Conservation (phyloP, 345 rosid genomes). For the thale cress (Arabidopsis thaliana) region DNA sequence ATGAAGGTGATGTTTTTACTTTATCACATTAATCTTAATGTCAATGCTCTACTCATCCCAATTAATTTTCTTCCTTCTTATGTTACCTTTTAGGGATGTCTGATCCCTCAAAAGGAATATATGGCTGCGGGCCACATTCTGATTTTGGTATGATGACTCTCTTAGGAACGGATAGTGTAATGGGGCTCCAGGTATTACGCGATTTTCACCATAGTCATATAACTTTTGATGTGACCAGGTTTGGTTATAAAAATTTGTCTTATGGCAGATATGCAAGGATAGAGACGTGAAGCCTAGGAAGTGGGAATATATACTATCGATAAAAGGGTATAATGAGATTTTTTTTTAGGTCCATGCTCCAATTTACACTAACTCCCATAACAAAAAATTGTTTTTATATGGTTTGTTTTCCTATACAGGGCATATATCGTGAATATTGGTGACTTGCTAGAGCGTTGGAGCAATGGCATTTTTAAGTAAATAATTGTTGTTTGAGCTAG, state of each 20-base stretch:
- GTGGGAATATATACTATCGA: conserved; percentile 77
- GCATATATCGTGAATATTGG: conserved; percentile 76
- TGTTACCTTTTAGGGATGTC: conserved; percentile 44
- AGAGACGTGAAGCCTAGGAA: conserved; percentile 62
- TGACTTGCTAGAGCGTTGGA: conserved; percentile 89
- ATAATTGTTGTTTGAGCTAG: neutral
- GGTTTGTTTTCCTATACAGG: neutral
- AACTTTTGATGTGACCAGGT: conserved; percentile 47
- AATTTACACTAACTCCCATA: conserved; percentile 32
- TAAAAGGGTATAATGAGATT: conserved; percentile 76
- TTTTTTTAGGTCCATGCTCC: neutral
- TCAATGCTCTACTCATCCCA: conserved; percentile 1
- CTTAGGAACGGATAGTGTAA: conserved; percentile 69
- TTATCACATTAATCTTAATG: conserved; percentile 31
- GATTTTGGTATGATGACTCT: conserved; percentile 86
- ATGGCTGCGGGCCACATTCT: conserved; percentile 87
- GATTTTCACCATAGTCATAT: neutral
- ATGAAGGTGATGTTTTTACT: conserved; percentile 58
- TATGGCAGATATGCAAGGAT: conserved; percentile 77
- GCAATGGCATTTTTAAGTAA: conserved; percentile 84
- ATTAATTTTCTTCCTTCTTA: neutral
- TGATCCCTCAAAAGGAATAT: conserved; percentile 75
- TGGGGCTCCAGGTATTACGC: conserved; percentile 69
- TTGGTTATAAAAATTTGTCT: conserved; percentile 49
- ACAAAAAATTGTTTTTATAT: neutral